Evolutionary conservation across 345 rosid genomes (phyloP).

Genomic region (Isatis tinctoria): DNA sequence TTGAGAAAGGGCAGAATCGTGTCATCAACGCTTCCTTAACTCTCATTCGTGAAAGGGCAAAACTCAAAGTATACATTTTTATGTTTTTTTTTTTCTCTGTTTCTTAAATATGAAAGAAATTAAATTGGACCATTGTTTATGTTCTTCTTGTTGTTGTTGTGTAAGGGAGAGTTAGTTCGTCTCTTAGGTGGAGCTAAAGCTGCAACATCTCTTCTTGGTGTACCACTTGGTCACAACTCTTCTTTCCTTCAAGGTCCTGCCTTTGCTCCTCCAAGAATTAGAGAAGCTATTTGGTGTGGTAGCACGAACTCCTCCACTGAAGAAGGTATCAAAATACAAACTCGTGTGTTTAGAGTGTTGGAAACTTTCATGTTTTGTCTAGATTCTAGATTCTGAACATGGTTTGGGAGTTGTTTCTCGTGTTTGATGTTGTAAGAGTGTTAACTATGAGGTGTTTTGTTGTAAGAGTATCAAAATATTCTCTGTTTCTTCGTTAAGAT

Average conservation of each 20-base stretch:
- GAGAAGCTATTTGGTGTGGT: constrained; percentile 99
- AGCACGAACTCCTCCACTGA: constrained; percentile 94
- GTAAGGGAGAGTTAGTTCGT: constrained; percentile 90
- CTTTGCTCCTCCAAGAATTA: constrained; percentile 93
- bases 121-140: background rate
- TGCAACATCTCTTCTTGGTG: constrained; percentile 78
- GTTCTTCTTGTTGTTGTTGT: background rate
- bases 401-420: background rate
- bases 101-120: background rate
- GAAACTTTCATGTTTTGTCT: background rate
- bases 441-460: too few species aligned
- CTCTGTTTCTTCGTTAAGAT: background rate
- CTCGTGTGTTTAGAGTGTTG: background rate
- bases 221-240: constrained; percentile 94
- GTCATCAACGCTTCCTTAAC: constrained; percentile 96
- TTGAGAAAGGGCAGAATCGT: constrained; percentile 80
- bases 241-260: constrained; percentile 99
- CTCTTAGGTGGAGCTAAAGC: constrained; percentile 78
- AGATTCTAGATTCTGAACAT: background rate
- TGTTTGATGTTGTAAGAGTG: too few species aligned
- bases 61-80: constrained; percentile 59
- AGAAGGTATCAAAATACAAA: constrained; percentile 50
- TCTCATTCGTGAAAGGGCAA: constrained; percentile 94
- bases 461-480: background rate
- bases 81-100: background rate